Evolutionary conservation across 192 early-diverging fungal genomes (phyloP).

Genomic region (Entomortierella beljakovae): DNA sequence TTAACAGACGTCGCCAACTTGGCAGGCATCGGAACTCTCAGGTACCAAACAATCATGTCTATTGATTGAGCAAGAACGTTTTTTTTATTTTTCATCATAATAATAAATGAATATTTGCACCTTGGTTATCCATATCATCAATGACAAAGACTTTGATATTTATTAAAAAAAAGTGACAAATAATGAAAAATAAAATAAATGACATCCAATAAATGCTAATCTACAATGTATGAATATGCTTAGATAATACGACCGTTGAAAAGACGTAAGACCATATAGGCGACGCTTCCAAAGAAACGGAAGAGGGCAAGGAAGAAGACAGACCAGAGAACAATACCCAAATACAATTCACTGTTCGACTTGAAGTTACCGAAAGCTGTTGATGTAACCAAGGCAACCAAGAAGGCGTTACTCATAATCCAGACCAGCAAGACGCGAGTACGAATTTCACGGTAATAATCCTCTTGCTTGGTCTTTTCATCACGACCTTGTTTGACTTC

Average conservation of each 20-base stretch:
- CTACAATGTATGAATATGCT: not conserved
- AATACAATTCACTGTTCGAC: slow-evolving; percentile 43
- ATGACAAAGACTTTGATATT: too few species aligned
- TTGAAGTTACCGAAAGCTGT: slow-evolving; percentile 22
- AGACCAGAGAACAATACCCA: slow-evolving; percentile 76
- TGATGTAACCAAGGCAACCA: slow-evolving; percentile 70
- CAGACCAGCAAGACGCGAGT: slow-evolving; percentile 74
- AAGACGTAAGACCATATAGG: slow-evolving; percentile 69
- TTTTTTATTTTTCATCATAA: too few species aligned
- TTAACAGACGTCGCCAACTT: too few species aligned
- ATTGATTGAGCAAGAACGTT: too few species aligned
- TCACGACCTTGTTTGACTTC: slow-evolving; percentile 29
- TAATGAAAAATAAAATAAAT: not conserved
- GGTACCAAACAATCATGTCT: too few species aligned
- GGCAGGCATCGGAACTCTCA: too few species aligned
- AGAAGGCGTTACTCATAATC: slow-evolving; percentile 73
- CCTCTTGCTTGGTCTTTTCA: slow-evolving; percentile 65
- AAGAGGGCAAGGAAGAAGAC: slow-evolving; percentile 71
- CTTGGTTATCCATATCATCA: too few species aligned
- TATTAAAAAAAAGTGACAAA: too few species aligned
- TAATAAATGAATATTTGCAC: too few species aligned
- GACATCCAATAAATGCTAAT: not conserved
- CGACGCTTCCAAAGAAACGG: slow-evolving; percentile 72
- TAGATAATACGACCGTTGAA: slow-evolving; percentile 52
- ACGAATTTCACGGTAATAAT: slow-evolving; percentile 79